A percentile compares a stretch with the other conserved stretches of the same genome.
These are phyloP conservation scores for Sarcodon sp. DNA, from an alignment of 768 basidiomycete genomes.

Conservation along the genomic window DNA sequence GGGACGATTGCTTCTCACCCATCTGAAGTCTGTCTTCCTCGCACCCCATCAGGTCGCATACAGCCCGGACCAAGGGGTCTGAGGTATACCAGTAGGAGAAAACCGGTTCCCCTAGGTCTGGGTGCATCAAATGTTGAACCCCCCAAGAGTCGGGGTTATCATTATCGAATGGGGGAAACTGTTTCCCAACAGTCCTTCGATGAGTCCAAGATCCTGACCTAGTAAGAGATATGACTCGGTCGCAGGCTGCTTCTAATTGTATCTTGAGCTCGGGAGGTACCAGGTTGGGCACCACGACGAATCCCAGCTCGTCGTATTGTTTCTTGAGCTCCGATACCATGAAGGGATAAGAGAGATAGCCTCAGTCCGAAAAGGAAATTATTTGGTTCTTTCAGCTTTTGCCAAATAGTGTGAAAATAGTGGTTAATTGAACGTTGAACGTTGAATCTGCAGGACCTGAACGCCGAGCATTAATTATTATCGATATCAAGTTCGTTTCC, in stretches of 20 bases:
- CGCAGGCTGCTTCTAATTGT: constrained; percentile 35
- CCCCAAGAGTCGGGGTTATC: constrained; percentile 63
- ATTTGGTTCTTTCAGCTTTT: background rate
- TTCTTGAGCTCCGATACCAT: constrained; percentile 19
- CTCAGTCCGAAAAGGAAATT: too few relatives aligned
- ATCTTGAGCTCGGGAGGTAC: constrained; percentile 25
- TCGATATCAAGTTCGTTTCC: too few relatives aligned
- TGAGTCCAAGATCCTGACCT: constrained; percentile 51
- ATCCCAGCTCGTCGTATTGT: constrained; percentile 51
- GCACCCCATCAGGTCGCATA: constrained; percentile 39
- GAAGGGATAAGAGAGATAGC: background rate
- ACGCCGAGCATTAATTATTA: too few relatives aligned
- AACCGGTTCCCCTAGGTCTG: constrained; percentile 41
- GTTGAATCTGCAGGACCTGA: too few relatives aligned
- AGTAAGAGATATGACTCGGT: constrained; percentile 35
- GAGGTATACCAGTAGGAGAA: constrained; percentile 65
- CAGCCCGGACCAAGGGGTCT: constrained; percentile 28
- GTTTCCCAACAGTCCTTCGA: constrained; percentile 61
- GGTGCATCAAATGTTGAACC: constrained; percentile 76
- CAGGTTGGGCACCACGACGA: constrained; percentile 47
- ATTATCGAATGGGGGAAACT: constrained; percentile 62
- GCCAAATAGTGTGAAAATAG: background rate
- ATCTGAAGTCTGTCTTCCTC: constrained; percentile 51
- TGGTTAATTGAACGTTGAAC: too few relatives aligned
- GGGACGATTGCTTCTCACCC: constrained; percentile 31